These are phyloP conservation scores for Camellia lanceoleosa DNA, from an alignment of 148 eudicot genomes.

Conservation along the genomic window DNA sequence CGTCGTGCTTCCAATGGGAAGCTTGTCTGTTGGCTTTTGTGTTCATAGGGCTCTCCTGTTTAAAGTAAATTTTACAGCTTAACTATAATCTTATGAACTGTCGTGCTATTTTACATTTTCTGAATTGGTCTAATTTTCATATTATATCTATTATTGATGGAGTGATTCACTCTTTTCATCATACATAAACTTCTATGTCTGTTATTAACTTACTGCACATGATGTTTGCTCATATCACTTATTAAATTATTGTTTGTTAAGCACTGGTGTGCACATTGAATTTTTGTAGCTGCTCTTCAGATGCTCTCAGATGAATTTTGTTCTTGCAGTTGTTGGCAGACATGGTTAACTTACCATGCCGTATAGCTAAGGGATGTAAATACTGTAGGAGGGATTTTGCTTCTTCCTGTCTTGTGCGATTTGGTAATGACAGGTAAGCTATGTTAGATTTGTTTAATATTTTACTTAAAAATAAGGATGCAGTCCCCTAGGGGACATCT, in stretches of 20 bases:
- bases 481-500: background rate
- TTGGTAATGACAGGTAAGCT: slow-evolving; percentile 21
- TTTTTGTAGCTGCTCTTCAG: background rate
- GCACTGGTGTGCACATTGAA: background rate
- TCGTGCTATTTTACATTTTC: background rate
- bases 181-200: background rate
- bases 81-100: background rate
- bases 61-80: slow-evolving; percentile 42
- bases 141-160: background rate
- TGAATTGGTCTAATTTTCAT: background rate
- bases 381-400: slow-evolving; percentile 22
- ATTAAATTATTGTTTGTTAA: background rate
- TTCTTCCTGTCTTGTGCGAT: slow-evolving; percentile 34
- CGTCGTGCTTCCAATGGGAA: slow-evolving; percentile 63
- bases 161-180: background rate
- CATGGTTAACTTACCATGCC: slow-evolving; percentile 24
- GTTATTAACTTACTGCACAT: background rate
- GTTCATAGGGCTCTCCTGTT: slow-evolving; percentile 68
- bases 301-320: slow-evolving; percentile 1
- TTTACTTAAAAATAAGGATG: background rate
- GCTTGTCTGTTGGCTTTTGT: slow-evolving; percentile 61
- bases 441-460: background rate
- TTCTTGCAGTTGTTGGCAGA: slow-evolving; percentile 28
- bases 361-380: slow-evolving; percentile 33
- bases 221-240: slow-evolving; percentile 6